Evolutionary conservation across 331 rosid species (phyloP).

Genomic region (Phaseolus coccineus): DNA sequence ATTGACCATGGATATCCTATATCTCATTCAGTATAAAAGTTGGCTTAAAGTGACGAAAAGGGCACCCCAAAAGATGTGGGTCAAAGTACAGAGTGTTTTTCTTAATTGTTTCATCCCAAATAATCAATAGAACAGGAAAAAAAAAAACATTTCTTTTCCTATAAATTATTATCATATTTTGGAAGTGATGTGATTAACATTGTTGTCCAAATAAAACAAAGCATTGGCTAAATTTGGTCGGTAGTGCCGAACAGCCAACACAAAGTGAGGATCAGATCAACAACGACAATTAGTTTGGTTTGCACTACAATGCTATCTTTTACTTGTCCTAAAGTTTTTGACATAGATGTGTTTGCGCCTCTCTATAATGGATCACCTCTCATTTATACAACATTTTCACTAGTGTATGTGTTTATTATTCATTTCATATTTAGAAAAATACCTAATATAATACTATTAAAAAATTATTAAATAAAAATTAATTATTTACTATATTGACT

Average conservation of each 20-base stretch:
- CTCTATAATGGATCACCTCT: neutral
- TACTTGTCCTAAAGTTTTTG: slow-evolving; percentile 48
- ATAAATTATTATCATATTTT: slow-evolving; percentile 30
- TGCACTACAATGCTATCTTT: slow-evolving; percentile 10
- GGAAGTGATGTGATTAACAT: slow-evolving; percentile 36
- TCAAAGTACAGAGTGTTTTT: slow-evolving; percentile 37
- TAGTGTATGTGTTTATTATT: too few species aligned
- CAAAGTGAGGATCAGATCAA: slow-evolving; percentile 39
- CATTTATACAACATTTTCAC: too few species aligned
- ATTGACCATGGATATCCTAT: slow-evolving; percentile 19
- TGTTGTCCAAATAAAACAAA: slow-evolving; percentile 41
- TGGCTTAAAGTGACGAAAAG: slow-evolving; percentile 21
- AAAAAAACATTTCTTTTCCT: neutral
- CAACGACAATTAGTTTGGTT: slow-evolving; percentile 60
- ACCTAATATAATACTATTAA: too few species aligned
- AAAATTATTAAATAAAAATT: too few species aligned
- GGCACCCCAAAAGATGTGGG: slow-evolving; percentile 9
- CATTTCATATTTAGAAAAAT: too few species aligned
- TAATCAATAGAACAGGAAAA: slow-evolving; percentile 24
- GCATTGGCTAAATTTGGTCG: slow-evolving; percentile 49
- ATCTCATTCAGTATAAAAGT: slow-evolving; percentile 50
- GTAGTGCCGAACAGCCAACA: slow-evolving; percentile 59
- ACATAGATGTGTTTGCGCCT: slow-evolving; percentile 46
- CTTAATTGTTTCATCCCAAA: slow-evolving; percentile 41
- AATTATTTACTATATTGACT: too few species aligned